Base-by-base conservation (phyloP, 352 stramenopile species). In the Pythium rishiriense region DNA sequence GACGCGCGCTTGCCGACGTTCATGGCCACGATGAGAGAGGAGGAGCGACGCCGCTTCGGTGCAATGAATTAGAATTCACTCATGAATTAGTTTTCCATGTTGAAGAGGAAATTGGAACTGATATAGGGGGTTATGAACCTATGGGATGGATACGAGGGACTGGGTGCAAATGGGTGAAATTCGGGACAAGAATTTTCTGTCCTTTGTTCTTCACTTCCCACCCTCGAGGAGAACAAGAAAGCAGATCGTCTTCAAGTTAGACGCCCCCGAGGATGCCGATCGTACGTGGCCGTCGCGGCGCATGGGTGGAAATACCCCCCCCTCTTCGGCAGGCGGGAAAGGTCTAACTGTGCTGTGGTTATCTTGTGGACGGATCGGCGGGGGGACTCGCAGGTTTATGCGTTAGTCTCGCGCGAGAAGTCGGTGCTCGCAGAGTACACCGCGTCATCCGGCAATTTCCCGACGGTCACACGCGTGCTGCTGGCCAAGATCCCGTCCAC, bases 341-440 rank as follows among this genome's bases (percentile, higher is more conserved):
- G 31, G 39, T 58, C n/a, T 55, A 43, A 39, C 46, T 0, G n/a
- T 58, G 4, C 43, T 14, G 17, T 11, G 37, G 0, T 62, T 10
- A 21, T 26, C 29, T 24, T 5, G 19, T 47, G 41, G 25, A n/a
- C 17, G 17, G 3, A 26, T 25, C 5, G n/a, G 41, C n/a, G 41
- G 4, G 19, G n/a, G n/a, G n/a, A 1, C 28, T 28, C 19, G 25
- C 39, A 88, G 79, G 77, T 99, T 46, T 99, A 99, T 73, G 93
- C 92, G 56, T 83, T 99, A 33, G 88, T 99, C 50, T 96, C 97
- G 52, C 86, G 97, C 24, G 93, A 98, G 66, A 99, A 98, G 79
- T 98, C 93, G n/a, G 97, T 99, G 45, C 79, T 99, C 41, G 93
- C 96, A 39, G 98, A 99, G 79, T 98, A 98, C 74, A 99, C 97